phyloP scores from a whole-genome alignment of 2,329 filamentous ascomycete genomes.

The Pestalotiopsis fici region DNA sequence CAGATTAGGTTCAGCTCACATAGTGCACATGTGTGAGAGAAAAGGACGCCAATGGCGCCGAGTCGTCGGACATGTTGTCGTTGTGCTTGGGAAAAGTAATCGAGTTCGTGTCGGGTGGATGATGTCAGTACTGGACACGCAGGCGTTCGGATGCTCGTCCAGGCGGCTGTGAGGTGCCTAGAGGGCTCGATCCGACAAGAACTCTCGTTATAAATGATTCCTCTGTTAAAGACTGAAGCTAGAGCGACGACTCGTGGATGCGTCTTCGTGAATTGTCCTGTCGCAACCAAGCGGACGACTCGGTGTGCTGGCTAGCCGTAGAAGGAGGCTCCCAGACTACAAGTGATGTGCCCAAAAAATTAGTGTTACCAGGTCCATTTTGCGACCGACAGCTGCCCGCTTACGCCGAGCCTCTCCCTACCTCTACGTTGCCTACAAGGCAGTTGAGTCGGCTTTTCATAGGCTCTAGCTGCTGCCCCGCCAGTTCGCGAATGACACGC shows the following conservation, averaged over 20 bases:
- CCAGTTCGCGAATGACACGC: not conserved
- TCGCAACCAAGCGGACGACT: not conserved
- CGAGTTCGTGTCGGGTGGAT: not conserved
- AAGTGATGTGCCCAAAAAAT: not conserved
- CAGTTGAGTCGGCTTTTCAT: too few species aligned
- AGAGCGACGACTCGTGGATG: not conserved
- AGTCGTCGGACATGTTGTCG: slow-evolving; percentile 33
- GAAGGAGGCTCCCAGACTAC: not conserved
- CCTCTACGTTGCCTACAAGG: too few species aligned
- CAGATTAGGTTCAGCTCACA: slow-evolving; percentile 52
- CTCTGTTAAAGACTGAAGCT: not conserved
- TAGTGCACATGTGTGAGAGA: slow-evolving; percentile 97
- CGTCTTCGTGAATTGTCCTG: not conserved
- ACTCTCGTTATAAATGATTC: not conserved
- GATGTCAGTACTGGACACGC: not conserved
- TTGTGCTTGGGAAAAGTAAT: not conserved
- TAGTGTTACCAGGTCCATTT: not conserved
- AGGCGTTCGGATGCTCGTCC: not conserved
- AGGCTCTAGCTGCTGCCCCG: not conserved
- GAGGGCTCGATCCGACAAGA: not conserved
- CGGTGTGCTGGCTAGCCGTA: not conserved
- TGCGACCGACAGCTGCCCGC: not conserved
- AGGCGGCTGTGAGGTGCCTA: not conserved
- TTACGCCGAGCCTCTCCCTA: not conserved
- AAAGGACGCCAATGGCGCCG: slow-evolving; percentile 75